Base-by-base conservation (phyloP, 176 grass and related monocot species). In the Oryza glumipatula region DNA sequence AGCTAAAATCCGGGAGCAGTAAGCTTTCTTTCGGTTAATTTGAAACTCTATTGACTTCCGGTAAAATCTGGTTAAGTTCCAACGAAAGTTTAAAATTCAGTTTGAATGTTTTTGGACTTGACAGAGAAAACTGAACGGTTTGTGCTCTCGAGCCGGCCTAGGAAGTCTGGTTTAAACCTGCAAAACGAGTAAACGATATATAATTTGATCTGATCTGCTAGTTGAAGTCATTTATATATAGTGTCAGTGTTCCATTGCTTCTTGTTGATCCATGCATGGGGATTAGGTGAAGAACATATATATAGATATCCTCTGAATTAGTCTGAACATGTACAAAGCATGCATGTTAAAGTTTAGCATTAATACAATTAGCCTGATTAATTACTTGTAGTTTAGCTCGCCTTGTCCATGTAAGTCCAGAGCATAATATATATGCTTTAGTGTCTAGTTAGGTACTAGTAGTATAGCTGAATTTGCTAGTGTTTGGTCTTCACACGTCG, bases 401-500 rank as follows among this genome's bases (percentile, higher is more conserved):
- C 32, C 41, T 2, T 80, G 39, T 65, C 11, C 1, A 65, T 30
- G 46, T 32, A 58, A 58, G 54, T 58, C 45, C 46, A 33, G 15
- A 35, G 47, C 47, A 46, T 15, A 24, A 72, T 46, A 41, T 30
- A 72, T 46, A 41, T 32, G 33, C 67, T 72, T 46, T 32, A 32
- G 30, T 32, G 30, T 32, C 30, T 32, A 32, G 30, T 32, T 32
- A 32, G 30, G 30, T 32, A 32, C 30, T 32, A 32, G 30, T 32
- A 32, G 30, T 32, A 32, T 32, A 32, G 30, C 30, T 32, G 30
- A 32, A 32, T 32, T 32, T 2, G 52, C 16, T 19, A 19, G 41
- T 30, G 14, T 81, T 60, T 60, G 67, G 49, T 82, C 68, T 44
- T 28, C 4, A 7, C 67, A 72, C 21, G 67, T 61, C 33, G 66